phyloP scores from a whole-genome alignment of 208 protist genomes.

The Porcisia deanei region DNA sequence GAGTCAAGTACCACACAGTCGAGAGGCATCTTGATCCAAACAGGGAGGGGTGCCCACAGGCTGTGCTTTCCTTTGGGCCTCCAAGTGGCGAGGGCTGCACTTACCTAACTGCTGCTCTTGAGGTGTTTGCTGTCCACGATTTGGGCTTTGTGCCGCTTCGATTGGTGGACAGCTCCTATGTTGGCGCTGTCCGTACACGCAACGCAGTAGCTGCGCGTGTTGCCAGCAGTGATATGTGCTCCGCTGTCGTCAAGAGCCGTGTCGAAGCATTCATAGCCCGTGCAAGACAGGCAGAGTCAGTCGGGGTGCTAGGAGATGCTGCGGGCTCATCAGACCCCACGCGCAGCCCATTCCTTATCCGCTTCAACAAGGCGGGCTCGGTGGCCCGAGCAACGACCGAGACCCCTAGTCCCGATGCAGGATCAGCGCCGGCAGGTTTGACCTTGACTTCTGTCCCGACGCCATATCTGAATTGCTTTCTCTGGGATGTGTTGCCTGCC shows the following conservation, averaged over 20 bases:
- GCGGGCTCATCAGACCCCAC: background rate
- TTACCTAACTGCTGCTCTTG: conserved; percentile 59
- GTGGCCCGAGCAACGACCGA: background rate
- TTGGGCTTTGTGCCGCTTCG: conserved; percentile 49
- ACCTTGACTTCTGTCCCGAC: background rate
- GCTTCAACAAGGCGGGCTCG: conserved; percentile 16
- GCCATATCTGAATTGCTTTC: conserved; percentile 6
- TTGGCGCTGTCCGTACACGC: conserved; percentile 49
- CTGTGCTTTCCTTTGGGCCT: conserved; percentile 44
- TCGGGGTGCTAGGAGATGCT: background rate
- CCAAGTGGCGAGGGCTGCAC: conserved; percentile 49
- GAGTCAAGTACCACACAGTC: conserved; percentile 56
- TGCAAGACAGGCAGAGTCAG: conserved; percentile 13
- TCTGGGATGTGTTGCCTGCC: background rate
- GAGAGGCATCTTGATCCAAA: conserved; percentile 13
- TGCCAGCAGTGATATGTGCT: conserved; percentile 30
- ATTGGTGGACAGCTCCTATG: conserved; percentile 60
- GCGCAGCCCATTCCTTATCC: conserved; percentile 1
- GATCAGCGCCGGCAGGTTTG: background rate
- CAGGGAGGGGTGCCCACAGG: conserved; percentile 1
- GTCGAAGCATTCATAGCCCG: conserved; percentile 7
- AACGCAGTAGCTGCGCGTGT: conserved; percentile 48
- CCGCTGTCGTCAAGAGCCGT: background rate
- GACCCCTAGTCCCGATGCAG: background rate
- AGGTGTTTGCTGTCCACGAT: conserved; percentile 41